Percentiles rank a stretch among this genome's conserved stretches.
phyloP scores from a whole-genome alignment of 2,329 filamentous ascomycete genomes.

The Trichoderma koningiopsis region DNA sequence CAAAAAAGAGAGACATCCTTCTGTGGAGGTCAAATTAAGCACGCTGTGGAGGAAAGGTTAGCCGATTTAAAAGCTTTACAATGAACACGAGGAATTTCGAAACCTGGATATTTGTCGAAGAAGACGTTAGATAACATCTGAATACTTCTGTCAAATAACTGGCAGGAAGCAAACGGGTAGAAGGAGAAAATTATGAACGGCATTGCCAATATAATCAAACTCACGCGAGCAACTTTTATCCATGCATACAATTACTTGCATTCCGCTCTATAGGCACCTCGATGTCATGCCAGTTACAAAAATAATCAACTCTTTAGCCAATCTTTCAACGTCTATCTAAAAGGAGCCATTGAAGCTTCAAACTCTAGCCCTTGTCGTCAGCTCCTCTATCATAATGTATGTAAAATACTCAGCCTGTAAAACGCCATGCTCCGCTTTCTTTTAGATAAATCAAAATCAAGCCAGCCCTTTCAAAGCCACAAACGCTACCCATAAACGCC shows the following conservation, averaged over 20 bases:
- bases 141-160: neutral
- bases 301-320: neutral
- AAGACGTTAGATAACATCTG: neutral
- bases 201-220: neutral
- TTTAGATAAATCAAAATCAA: constrained; percentile 1
- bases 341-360: neutral
- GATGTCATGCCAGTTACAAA: neutral
- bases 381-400: neutral
- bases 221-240: neutral
- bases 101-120: neutral
- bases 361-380: neutral
- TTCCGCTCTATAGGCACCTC: neutral
- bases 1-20: neutral
- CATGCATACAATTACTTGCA: neutral
- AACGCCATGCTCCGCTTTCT: constrained; percentile 16
- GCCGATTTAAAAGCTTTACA: neutral
- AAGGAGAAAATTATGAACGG: neutral
- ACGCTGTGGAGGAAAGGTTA: too few relatives aligned
- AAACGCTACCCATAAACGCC: constrained; percentile 20
- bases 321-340: constrained; percentile 11
- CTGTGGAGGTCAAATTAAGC: neutral
- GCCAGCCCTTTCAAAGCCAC: neutral
- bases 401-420: neutral
- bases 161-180: neutral
- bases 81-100: neutral